Evolutionary conservation across 2,329 filamentous ascomycete species (phyloP), one percentile per base, ranked within the genome.

Genomic region (Achaetomium macrosporum): DNA sequence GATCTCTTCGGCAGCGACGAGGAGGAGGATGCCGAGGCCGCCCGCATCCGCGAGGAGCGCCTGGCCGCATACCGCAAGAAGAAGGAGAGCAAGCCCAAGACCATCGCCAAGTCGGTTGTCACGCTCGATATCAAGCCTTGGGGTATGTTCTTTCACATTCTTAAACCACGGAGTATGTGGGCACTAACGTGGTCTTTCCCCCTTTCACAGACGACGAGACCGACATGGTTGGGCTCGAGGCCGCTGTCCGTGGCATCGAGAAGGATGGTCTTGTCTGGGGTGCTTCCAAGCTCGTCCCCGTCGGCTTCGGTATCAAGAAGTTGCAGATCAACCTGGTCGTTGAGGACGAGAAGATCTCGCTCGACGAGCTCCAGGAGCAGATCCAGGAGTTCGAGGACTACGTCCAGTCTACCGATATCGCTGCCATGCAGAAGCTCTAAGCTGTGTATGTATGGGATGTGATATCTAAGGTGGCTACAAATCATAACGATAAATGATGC

Each of bases 271-370:
- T 99, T 59, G 85, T 95, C 60, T 99, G 93, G 93, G 92, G 92
- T 84, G 84, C 79, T 61, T 91, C 88, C 72, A 88, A 93, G 81
- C 79, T 96, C 61, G 85, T 95, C 48, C 73, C 91, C 62, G 85
- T 99, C 66, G 92, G 91, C 68, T 99, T 89, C 81, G 93, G 93
- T 81, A 95, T 99, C 81, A 93, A 88, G 82, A 97, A 97, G 84
- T 85, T 99, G 60, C 92, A 97, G 83, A 95, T 99, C 80, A 97
- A 89, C 85, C 76, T 97, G 64, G 90, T 97, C 65, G 78, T 97
- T 61, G 93, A 97, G 81, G 93, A 99, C 71, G 92, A 97, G 63
- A 96, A 96, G 83, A 73, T 99, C 69, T 91, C 88, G 63, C 72
- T 88, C 61, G 82, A 86, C 64, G 92, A 96, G 59, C 85, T 99